Conservation (phyloP, 306 rosid species). For the Luffa aegyptiaca region DNA sequence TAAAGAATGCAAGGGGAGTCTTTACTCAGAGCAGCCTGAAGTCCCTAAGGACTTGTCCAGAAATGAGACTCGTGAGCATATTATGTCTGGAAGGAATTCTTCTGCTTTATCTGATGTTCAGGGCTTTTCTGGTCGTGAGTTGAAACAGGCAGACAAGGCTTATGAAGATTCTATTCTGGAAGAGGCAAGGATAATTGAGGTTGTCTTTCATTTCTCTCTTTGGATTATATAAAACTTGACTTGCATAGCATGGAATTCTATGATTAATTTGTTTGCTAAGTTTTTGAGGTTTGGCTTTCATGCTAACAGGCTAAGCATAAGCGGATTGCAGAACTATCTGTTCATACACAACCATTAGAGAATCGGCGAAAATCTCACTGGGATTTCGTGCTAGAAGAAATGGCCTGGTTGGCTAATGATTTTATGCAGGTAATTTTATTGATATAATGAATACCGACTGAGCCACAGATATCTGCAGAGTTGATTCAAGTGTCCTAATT, state of each 20-base stretch:
- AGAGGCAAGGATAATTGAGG: conserved; percentile 86
- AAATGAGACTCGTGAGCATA: conserved; percentile 31
- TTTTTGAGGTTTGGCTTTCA: conserved; percentile 17
- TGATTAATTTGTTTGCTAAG: conserved; percentile 12
- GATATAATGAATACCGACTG: neutral
- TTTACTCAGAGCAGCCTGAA: conserved; percentile 17
- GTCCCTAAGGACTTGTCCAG: conserved; percentile 26
- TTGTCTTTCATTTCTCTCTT: conserved; percentile 21
- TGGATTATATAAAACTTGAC: conserved; percentile 9
- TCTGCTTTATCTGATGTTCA: conserved; percentile 32
- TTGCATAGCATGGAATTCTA: neutral
- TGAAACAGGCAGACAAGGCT: conserved; percentile 56
- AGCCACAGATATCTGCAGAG: neutral
- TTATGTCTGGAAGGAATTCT: conserved; percentile 23
- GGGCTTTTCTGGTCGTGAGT: conserved; percentile 23
- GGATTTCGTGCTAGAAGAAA: conserved; percentile 95
- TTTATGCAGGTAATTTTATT: conserved; percentile 68
- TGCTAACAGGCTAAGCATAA: conserved; percentile 70
- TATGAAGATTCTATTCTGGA: conserved; percentile 86
- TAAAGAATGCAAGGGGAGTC: conserved; percentile 29
- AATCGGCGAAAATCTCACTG: conserved; percentile 61
- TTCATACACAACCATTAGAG: conserved; percentile 43
- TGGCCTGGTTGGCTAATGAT: conserved; percentile 99
- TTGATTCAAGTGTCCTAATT: neutral
- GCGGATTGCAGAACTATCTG: conserved; percentile 84